These are phyloP conservation scores for Dendrobium huoshanense DNA, from an alignment of 106 monocot genomes.

Conservation along the genomic window DNA sequence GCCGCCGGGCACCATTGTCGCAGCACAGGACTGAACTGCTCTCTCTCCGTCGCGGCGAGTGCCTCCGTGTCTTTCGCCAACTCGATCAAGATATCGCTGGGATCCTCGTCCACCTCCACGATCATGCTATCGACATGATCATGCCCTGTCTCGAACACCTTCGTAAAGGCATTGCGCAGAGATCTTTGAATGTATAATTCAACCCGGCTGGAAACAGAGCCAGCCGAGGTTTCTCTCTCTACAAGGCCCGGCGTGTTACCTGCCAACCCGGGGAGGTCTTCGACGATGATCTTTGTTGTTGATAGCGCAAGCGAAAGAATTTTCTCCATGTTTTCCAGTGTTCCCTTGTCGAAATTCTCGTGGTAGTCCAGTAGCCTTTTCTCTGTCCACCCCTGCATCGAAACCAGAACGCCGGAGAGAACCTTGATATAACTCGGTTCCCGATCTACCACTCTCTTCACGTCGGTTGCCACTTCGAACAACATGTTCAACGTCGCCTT, in stretches of 20 bases:
- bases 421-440: conserved; percentile 31
- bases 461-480: conserved; percentile 28
- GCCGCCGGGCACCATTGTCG: conserved; percentile 62
- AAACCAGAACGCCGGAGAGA: conserved; percentile 21
- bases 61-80: conserved; percentile 69
- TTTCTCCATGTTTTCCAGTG: conserved; percentile 31
- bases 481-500: conserved; percentile 31
- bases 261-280: conserved; percentile 20
- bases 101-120: conserved; percentile 53
- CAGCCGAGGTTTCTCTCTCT: conserved; percentile 4
- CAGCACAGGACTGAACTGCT: conserved; percentile 57
- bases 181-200: conserved; percentile 50
- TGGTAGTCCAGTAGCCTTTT: conserved; percentile 51
- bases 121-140: conserved; percentile 39
- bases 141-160: conserved; percentile 59
- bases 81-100: conserved; percentile 29
- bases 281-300: conserved; percentile 31
- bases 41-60: conserved; percentile 55
- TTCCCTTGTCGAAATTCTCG: conserved; percentile 33
- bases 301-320: conserved; percentile 34
- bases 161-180: conserved; percentile 45
- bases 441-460: conserved; percentile 19
- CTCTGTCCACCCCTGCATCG: conserved; percentile 59
- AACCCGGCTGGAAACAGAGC: conserved; percentile 9
- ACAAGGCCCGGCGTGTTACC: background rate